Percentiles rank a stretch among this genome's conserved stretches.
Evolutionary conservation across 495 filamentous ascomycete genomes (phyloP).

Genomic region (Pyrenula massariospora): DNA sequence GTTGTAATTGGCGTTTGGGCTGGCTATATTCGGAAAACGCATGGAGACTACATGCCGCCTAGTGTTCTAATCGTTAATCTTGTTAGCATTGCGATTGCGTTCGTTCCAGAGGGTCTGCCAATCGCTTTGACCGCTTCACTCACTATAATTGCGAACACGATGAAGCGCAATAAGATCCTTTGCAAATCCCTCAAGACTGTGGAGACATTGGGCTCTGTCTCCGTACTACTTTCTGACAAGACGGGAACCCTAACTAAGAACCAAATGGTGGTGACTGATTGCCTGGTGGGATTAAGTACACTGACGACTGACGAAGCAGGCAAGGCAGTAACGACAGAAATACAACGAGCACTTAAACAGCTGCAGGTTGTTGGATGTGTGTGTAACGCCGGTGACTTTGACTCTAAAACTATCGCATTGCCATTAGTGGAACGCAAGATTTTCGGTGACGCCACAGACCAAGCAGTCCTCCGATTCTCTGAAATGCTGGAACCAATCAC

Average conservation of each 20-base stretch:
- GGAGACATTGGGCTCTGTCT: conserved; percentile 57
- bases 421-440: conserved; percentile 45
- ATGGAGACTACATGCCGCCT: conserved; percentile 57
- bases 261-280: conserved; percentile 49
- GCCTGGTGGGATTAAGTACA: conserved; percentile 25
- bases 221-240: conserved; percentile 58
- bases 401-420: conserved; percentile 39
- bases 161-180: conserved; percentile 51
- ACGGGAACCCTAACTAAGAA: conserved; percentile 58
- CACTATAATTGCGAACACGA: conserved; percentile 48
- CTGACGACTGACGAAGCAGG: conserved; percentile 2
- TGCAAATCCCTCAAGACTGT: conserved; percentile 58
- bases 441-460: conserved; percentile 63
- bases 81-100: conserved; percentile 58
- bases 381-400: conserved; percentile 63
- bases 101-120: conserved; percentile 62
- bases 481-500: conserved; percentile 41
- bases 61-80: conserved; percentile 53
- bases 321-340: background rate
- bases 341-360: conserved; percentile 26
- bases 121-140: conserved; percentile 52
- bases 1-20: conserved; percentile 49
- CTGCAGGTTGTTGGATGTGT: conserved; percentile 38
- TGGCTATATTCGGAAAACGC: conserved; percentile 45
- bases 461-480: conserved; percentile 55